Evolutionary conservation across 805 yeast species (phyloP).

Genomic region (Saturnispora saitoi): DNA sequence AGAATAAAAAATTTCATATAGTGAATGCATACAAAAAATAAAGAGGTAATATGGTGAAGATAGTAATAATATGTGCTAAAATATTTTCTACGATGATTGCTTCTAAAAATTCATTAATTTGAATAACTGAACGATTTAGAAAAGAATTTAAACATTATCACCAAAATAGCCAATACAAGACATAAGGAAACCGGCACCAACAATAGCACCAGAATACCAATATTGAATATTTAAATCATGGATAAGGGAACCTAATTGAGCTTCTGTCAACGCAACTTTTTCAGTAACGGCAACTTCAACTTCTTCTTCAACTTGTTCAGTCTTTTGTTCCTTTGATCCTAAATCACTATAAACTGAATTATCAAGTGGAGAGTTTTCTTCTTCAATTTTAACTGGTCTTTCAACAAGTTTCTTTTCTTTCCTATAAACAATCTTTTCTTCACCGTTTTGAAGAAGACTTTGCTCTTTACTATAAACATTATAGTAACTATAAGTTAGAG

Average conservation of each 20-base stretch:
- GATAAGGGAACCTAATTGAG: constrained; percentile 27
- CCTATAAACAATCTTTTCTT: constrained; percentile 10
- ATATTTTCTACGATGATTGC: neutral
- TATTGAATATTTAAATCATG: constrained; percentile 31
- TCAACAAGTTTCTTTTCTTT: constrained; percentile 20
- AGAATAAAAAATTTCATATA: neutral
- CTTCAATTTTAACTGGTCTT: constrained; percentile 18
- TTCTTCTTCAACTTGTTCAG: constrained; percentile 28
- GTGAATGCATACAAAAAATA: neutral
- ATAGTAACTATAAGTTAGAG: constrained; percentile 27
- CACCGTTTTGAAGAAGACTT: constrained; percentile 17
- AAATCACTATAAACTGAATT: constrained; percentile 38
- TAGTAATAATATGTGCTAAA: neutral
- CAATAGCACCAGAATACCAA: constrained; percentile 32
- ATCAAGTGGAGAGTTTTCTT: constrained; percentile 35
- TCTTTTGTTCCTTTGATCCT: constrained; percentile 23
- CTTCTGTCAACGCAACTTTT: constrained; percentile 32
- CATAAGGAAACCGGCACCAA: constrained; percentile 39
- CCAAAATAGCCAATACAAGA: constrained; percentile 52
- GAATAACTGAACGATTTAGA: neutral
- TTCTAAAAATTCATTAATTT: neutral
- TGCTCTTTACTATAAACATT: constrained; percentile 23
- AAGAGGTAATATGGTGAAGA: neutral
- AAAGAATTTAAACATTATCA: constrained; percentile 28
- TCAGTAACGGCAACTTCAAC: constrained; percentile 24